Base-by-base conservation (phyloP, 2,329 filamentous ascomycete genomes). In the Achaetomium macrosporum region DNA sequence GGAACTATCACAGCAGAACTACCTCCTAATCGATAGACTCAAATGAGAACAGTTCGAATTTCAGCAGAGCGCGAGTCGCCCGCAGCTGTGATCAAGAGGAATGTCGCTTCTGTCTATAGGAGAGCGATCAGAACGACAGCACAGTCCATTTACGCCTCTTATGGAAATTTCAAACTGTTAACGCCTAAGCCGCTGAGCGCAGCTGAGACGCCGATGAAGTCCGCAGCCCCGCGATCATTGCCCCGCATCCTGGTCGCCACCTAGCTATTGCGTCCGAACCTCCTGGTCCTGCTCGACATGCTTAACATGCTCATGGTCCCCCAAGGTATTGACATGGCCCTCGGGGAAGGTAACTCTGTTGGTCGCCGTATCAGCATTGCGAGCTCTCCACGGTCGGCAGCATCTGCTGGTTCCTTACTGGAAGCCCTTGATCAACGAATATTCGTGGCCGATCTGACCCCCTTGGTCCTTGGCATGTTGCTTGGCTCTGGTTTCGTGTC, bases 351-450 rank as follows among this genome's bases (percentile, higher is more conserved):
- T 76, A 64, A 90, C 90, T 47, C 91, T 96, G 56, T 45, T 37
- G 3, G 12, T 3, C 5, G 3, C 25, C 17, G 41, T 36, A 17
- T 57, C 19, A 53, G 51, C 12, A 13, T 3, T 15, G 5, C 10
- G 11, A 11, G 4, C 33, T 15, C 33, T 15, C 13, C 10, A 3
- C 4, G n/a, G 13, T 3, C 5, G n/a, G 35, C 4, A 37, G n/a
- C 13, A 37, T 13, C 33, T 35, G 29, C n/a, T 42, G 41, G 31
- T 13, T 19, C n/a, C 88, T 62, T 83, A 96, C 92, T 88, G 85
- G 76, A 96, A 96, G 54, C 87, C 91, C 76, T 92, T 95, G 79
- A 96, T 90, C 63, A 96, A 73, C 56, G 74, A 85, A 77, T 89
- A 96, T 69, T 93, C 88, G 63, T 93, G 84, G 51, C 74, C 82